Base-by-base conservation (phyloP, 2,329 filamentous ascomycete genomes). In the Xylaria sp. region DNA sequence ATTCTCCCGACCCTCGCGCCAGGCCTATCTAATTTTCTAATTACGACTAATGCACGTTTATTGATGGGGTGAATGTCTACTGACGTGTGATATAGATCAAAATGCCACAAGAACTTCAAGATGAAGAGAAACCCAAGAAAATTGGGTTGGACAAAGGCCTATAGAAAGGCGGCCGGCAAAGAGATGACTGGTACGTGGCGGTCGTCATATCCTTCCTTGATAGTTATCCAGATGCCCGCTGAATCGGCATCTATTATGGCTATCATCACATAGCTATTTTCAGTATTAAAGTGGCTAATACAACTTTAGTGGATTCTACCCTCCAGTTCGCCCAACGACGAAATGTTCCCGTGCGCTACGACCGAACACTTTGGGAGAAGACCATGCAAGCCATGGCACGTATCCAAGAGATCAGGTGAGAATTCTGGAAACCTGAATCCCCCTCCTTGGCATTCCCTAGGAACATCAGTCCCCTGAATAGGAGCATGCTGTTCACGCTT, bases 101-200 rank as follows among this genome's bases (percentile, higher is more conserved):
- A 75, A 70, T 70, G 70, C 49, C 71, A 73, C 60, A 73, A 73
- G 65, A 73, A 73, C 67, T 73, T 73, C 59, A 71, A 73, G 84
- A 97, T 97, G 93, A 97, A 97, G 92, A 91, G 96, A 74, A 97
- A 98, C 84, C 94, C 95, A 42, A 90, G 95, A 80, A 97, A 97
- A 83, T 89, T 98, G 76, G 96, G 94, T 83, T 97, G 95, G 96
- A 97, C 95, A 71, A 97, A 97, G 36, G 69, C 70, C 28, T 72
- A 72, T 23, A 68, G 68, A 60, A 72, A 71, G 59, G 66, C 69
- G 5, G 91, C 92, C 66, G 93, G 93, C 66, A 77, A 90, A 80
- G 82, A 84, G 79, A 89, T 97, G 93, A 92, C 93, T 66, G 69
- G 69, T 71, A 66, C 17, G 69, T 54, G 13, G 17, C 40, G 10